Evolutionary conservation across 257 asterid species (phyloP).

Genomic region (Solanum paucissectum): DNA sequence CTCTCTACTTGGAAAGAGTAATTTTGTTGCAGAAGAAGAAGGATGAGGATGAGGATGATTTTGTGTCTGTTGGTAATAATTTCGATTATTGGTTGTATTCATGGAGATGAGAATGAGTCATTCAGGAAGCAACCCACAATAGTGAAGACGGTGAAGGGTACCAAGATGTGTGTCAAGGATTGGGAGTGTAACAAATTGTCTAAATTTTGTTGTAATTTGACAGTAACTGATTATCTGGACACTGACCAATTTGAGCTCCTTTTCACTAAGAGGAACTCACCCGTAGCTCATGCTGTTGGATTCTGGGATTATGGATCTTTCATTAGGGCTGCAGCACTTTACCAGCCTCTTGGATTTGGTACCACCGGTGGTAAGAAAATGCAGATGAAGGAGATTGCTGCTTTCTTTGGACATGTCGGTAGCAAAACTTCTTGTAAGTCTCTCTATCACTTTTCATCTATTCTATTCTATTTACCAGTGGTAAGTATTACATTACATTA

Average conservation of each 20-base stretch:
- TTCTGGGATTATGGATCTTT: constrained; percentile 78
- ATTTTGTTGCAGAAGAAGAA: constrained; percentile 1
- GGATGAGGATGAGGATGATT: background rate
- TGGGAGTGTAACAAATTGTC: constrained; percentile 72
- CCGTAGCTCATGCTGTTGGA: constrained; percentile 65
- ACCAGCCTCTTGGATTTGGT: constrained; percentile 76
- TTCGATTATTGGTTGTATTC: background rate
- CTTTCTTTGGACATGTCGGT: constrained; percentile 83
- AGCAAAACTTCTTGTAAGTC: constrained; percentile 41
- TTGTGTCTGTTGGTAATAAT: constrained; percentile 10
- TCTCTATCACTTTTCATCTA: too few species aligned
- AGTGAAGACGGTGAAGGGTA: constrained; percentile 51
- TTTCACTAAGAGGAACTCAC: constrained; percentile 61
- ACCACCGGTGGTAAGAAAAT: constrained; percentile 59
- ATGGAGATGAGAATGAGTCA: constrained; percentile 17
- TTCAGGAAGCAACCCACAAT: constrained; percentile 19
- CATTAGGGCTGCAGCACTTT: constrained; percentile 54
- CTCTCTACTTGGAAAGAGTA: background rate
- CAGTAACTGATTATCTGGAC: constrained; percentile 60
- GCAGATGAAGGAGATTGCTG: constrained; percentile 74
- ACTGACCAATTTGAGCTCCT: constrained; percentile 63
- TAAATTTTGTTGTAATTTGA: constrained; percentile 58
- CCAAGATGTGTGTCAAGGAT: constrained; percentile 56
- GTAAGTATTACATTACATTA: too few species aligned
- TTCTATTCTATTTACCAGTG: too few species aligned